Percentiles rank a stretch among this genome's conserved stretches.
phyloP scores from a whole-genome alignment of 2,329 filamentous ascomycete genomes.

The Aspergillus sp. region DNA sequence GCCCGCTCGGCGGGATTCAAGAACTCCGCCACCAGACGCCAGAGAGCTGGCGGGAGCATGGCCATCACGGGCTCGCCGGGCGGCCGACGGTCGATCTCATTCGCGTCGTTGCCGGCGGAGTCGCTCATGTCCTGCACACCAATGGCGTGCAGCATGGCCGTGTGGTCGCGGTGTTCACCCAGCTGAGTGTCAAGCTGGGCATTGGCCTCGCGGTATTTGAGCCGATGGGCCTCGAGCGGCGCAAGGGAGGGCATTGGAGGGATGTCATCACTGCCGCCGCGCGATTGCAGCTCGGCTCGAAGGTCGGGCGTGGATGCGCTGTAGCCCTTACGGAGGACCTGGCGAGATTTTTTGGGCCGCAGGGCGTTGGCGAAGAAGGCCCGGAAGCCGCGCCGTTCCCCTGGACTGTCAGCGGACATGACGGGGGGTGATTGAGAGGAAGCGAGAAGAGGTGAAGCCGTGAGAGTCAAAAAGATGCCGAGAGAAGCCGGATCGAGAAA shows the following conservation, averaged over 20 bases:
- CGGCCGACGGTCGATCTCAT: conserved; percentile 23
- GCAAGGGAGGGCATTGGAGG: conserved; percentile 33
- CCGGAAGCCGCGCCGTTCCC: conserved; percentile 29
- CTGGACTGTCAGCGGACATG: conserved; percentile 34
- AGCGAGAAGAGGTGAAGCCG: neutral
- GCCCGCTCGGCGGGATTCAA: conserved; percentile 50
- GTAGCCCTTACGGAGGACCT: conserved; percentile 34
- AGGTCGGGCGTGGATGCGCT: conserved; percentile 31
- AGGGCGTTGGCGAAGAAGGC: conserved; percentile 30
- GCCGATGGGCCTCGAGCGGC: conserved; percentile 34
- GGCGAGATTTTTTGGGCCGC: conserved; percentile 37
- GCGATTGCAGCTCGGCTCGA: conserved; percentile 20
- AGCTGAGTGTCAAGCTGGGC: conserved; percentile 33
- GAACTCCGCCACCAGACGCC: conserved; percentile 45
- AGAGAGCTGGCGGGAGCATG: conserved; percentile 47
- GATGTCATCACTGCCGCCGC: conserved; percentile 21
- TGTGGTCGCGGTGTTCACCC: conserved; percentile 39
- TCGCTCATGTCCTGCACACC: conserved; percentile 32
- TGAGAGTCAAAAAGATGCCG: neutral
- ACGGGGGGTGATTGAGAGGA: conserved; percentile 1
- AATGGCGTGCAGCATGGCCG: conserved; percentile 35
- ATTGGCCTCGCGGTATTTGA: conserved; percentile 31
- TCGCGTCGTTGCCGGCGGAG: conserved; percentile 13
- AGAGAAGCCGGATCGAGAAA: conserved; percentile 1
- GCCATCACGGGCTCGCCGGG: conserved; percentile 45